A percentile compares a stretch with the other conserved stretches of the same genome.
These are phyloP conservation scores for Alternaria ethzedia DNA, from an alignment of 2,329 filamentous ascomycete genomes.

Conservation along the genomic window DNA sequence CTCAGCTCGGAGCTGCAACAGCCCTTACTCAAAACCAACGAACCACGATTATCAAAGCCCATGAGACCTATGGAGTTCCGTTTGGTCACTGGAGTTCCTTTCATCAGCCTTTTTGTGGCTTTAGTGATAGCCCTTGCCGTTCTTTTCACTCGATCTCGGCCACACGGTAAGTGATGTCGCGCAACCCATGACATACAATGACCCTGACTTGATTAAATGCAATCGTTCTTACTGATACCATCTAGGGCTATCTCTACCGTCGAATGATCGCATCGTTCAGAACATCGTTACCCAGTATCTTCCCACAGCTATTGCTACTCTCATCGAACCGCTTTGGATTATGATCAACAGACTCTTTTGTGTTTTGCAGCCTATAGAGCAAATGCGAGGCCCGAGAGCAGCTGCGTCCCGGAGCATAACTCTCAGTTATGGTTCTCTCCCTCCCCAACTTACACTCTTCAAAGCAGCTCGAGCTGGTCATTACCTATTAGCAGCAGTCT, in stretches of 20 bases:
- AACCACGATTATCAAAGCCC: background rate
- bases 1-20: background rate
- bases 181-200: background rate
- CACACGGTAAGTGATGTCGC: background rate
- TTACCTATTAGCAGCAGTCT: background rate
- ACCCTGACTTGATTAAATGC: background rate
- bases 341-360: background rate
- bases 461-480: background rate
- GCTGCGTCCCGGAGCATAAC: background rate
- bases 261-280: background rate
- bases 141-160: background rate
- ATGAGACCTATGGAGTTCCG: background rate
- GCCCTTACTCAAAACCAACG: background rate
- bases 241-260: background rate
- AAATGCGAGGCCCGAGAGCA: background rate
- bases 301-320: background rate
- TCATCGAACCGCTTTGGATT: background rate
- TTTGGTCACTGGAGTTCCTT: background rate
- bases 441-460: background rate
- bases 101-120: background rate
- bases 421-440: background rate
- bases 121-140: background rate
- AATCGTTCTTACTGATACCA: background rate
- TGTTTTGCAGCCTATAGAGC: background rate
- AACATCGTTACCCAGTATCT: background rate